Evolutionary conservation across 768 basidiomycete genomes (phyloP), one percentile per base, ranked within the genome.

Genomic region (Tricholoma saponaceum): DNA sequence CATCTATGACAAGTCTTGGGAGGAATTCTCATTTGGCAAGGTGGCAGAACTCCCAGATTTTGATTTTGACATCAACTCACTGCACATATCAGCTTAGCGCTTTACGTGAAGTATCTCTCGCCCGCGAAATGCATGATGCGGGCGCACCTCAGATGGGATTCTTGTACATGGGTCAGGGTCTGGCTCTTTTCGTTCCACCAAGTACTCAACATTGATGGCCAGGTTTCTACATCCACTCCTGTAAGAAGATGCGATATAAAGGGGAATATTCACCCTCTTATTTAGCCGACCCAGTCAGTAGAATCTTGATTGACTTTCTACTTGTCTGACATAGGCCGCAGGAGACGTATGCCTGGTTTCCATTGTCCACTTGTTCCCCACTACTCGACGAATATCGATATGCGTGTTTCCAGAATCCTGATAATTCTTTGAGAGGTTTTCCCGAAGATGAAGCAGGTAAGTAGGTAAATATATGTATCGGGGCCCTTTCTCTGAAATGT

Each of bases 181-280:
- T 12, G 25, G 30, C 52, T 23, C 7, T 39, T 25, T 51, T 62
- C 37, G 10, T 37, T 46, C 25, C 20, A 51, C 18, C 1, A 5
- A 9, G 7, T 51, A n/a, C 18, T 23, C 30, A 16, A 32, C 47
- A 22, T 33, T 13, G 3, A n/a, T 8, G 39, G 3, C 10, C 64
- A 97, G 95, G 95, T 6, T 98, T 85, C 70, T 98, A 98, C 70
- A 89, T 98, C 37, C 82, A 97, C 63, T 85, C 90, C 2, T 98
- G 95, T 67, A 83, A 76, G 52, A 99, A 99, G 72, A 98, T 98
- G 97, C 79, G 80, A 55, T 98, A 99, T 73, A 99, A 99, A 66
- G 95, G 87, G 26, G 94, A 97, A 55, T 99, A 95, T 63, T 69
- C 78, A 0, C 96, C 96, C 0, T 97, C 95, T 2, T 92, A 83